Evolutionary conservation across 768 basidiomycete genomes (phyloP).

Genomic region (Serendipita sp.): DNA sequence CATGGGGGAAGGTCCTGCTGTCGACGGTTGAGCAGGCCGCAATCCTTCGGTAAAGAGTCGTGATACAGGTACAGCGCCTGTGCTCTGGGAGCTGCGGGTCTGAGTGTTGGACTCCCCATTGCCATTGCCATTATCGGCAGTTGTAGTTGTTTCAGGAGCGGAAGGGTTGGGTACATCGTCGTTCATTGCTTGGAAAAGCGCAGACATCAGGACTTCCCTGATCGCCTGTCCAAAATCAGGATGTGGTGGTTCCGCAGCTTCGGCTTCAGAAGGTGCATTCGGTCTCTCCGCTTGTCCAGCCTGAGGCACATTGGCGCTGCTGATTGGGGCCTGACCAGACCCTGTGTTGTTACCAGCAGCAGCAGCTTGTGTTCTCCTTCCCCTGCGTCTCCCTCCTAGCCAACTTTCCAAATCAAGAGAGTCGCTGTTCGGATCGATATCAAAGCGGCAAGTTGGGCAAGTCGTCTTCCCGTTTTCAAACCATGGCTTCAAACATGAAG

Average conservation of each 20-base stretch:
- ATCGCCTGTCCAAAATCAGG: background rate
- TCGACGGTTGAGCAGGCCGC: too few relatives aligned
- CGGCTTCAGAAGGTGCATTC: too few relatives aligned
- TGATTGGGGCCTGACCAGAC: background rate
- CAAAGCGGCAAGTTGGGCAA: constrained; percentile 69
- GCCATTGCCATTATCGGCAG: too few relatives aligned
- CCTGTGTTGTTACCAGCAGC: background rate
- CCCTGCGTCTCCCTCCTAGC: constrained; percentile 1
- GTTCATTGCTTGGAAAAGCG: background rate
- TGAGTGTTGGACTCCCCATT: too few relatives aligned
- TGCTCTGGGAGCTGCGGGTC: too few relatives aligned
- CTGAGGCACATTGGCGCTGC: background rate
- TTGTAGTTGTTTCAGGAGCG: background rate
- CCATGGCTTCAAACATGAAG: constrained; percentile 58
- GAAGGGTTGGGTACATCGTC: background rate
- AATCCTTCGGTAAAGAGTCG: too few relatives aligned
- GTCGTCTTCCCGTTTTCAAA: constrained; percentile 54
- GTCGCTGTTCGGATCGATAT: constrained; percentile 63
- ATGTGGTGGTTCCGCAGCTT: too few relatives aligned
- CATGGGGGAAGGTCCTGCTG: too few relatives aligned
- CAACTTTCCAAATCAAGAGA: constrained; percentile 24
- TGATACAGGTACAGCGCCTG: too few relatives aligned
- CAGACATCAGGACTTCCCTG: background rate
- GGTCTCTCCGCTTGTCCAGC: background rate
- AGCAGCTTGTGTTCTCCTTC: background rate